Evolutionary conservation across 192 early-diverging fungal genomes (phyloP).

Genomic region (Umbelopsis isabellina): DNA sequence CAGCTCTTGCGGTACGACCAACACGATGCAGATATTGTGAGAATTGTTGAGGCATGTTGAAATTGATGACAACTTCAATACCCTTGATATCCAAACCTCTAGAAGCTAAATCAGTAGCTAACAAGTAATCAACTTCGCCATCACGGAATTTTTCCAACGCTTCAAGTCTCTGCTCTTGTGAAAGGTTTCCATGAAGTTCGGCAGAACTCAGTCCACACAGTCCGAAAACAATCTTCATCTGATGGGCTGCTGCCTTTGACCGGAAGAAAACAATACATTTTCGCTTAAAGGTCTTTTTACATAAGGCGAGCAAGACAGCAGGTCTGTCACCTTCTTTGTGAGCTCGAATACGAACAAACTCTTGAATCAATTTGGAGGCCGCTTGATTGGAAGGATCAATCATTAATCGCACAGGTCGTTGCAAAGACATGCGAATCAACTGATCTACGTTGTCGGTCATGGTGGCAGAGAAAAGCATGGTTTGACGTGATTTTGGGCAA

Average conservation of each 20-base stretch:
- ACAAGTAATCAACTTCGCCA: constrained; percentile 81
- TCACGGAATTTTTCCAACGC: constrained; percentile 91
- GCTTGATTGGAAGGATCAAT: constrained; percentile 85
- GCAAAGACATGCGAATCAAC: constrained; percentile 90
- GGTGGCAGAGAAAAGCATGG: constrained; percentile 99
- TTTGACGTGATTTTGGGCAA: constrained; percentile 88
- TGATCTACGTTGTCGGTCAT: constrained; percentile 99
- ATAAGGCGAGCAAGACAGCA: constrained; percentile 85
- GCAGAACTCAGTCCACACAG: constrained; percentile 83
- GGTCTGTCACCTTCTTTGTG: constrained; percentile 85
- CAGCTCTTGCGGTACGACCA: constrained; percentile 95
- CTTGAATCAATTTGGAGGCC: constrained; percentile 80
- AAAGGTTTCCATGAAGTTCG: constrained; percentile 95
- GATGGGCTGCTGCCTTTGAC: constrained; percentile 92
- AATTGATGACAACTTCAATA: constrained; percentile 98
- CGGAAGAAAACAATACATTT: constrained; percentile 93
- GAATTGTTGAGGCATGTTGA: constrained; percentile 94
- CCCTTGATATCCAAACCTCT: constrained; percentile 98
- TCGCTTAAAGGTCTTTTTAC: constrained; percentile 76
- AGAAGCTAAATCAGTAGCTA: constrained; percentile 96
- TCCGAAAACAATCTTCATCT: constrained; percentile 98
- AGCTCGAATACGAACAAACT: constrained; percentile 93
- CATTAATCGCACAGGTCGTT: constrained; percentile 87
- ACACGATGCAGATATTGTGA: constrained; percentile 94
- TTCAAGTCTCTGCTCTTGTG: constrained; percentile 89